Base-by-base conservation (phyloP, 257 asterid species). In the Haberlea rhodopensis region DNA sequence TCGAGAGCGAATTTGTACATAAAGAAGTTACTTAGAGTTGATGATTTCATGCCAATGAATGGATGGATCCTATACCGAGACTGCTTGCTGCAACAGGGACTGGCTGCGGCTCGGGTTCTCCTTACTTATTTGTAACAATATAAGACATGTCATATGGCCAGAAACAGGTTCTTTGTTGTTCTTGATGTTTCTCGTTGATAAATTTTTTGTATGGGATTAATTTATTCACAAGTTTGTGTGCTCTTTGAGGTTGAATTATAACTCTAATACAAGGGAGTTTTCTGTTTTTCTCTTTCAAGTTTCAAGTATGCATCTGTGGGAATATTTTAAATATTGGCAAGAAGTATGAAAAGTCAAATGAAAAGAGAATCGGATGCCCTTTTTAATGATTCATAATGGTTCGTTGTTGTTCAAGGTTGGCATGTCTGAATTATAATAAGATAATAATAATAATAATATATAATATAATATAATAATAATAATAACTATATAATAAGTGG, bases 1-100 rank as follows among this genome's bases (percentile, higher is more conserved):
- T 62, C 70, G 75, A 71, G 84, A 55, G 76, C 73, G 85, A 79
- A 80, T 72, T 73, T 71, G 87, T 83, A 83, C 49, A 84, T 81
- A 81, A 54, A 49, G 48, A n/a, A n/a, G 62, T 67, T 60, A 66
- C 18, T 62, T 77, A 68, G 79, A 78, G 71, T 67, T 51, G 75
- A n/a, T n/a, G n/a, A 9, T 58, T 63, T 65, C 73, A 10, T 62
- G 68, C 68, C 29, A 63, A 75, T 72, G 62, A 52, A 29, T 21
- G 54, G 18, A 21, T 53, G 67, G 23, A 25, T 37, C 48, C n/a
- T n/a, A 32, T 32, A 63, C 57, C 75, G 55, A 57, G 57, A 62
- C 54, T 25, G 58, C 3, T 1, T 40, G 68, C 65, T 67, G 37
- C 43, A 56, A 62, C 55, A 37, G 60, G 60, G 56, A 66, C 60